Percentiles rank a stretch among this genome's conserved stretches.
phyloP scores from a whole-genome alignment of 768 basidiomycete genomes.

The Leccinum variicolor region DNA sequence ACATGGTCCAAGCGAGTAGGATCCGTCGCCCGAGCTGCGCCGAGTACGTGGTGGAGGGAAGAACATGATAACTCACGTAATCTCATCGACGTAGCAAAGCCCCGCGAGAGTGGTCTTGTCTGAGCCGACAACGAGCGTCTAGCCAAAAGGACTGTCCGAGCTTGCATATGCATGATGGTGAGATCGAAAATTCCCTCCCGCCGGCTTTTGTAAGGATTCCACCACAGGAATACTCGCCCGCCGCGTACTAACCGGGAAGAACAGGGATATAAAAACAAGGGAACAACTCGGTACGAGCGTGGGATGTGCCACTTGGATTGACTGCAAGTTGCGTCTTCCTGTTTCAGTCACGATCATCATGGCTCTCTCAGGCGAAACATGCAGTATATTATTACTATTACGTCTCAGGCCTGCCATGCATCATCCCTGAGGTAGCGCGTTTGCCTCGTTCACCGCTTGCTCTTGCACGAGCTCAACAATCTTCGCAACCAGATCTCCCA shows the following conservation, averaged over 20 bases:
- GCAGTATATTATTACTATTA: slow-evolving; percentile 7
- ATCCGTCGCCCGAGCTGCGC: neutral
- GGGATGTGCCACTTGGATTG: slow-evolving; percentile 9
- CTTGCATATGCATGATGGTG: slow-evolving; percentile 18
- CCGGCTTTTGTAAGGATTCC: slow-evolving; percentile 17
- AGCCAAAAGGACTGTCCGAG: slow-evolving; percentile 21
- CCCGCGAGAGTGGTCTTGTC: slow-evolving; percentile 20
- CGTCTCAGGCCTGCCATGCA: neutral
- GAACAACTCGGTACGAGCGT: slow-evolving; percentile 24
- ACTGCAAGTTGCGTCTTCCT: neutral
- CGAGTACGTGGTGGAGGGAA: neutral
- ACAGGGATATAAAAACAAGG: slow-evolving; percentile 1
- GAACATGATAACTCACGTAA: slow-evolving; percentile 25
- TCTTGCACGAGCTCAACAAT: slow-evolving; percentile 47
- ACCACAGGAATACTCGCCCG: slow-evolving; percentile 14
- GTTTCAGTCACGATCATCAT: no score
- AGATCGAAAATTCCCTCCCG: slow-evolving; percentile 1
- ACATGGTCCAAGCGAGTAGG: neutral
- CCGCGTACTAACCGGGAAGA: slow-evolving; percentile 21
- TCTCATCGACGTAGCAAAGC: slow-evolving; percentile 27
- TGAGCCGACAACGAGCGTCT: slow-evolving; percentile 26
- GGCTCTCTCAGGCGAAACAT: no score
- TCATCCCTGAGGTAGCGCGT: no score
- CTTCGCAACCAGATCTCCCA: slow-evolving; percentile 66
- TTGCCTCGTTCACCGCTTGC: slow-evolving; percentile 9